Percentiles rank a stretch among this genome's conserved stretches.
Conservation (phyloP, 2,329 filamentous ascomycete genomes). For the Paraphoma chrysanthemicola region DNA sequence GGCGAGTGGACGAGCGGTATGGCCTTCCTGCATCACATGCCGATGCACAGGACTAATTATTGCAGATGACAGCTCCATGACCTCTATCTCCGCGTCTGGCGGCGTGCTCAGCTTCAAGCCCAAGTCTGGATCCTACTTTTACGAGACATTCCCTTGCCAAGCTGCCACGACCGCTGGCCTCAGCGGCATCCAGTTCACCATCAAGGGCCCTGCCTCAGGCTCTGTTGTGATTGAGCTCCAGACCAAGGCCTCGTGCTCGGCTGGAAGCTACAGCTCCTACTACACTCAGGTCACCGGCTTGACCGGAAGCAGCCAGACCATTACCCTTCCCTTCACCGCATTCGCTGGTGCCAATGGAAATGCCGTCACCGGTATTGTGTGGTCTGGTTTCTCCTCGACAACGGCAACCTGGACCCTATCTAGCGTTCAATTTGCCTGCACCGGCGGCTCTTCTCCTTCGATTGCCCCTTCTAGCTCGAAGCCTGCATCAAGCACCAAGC, state of each 20-base stretch:
- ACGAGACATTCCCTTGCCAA: constrained; percentile 60
- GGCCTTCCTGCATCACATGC: not conserved
- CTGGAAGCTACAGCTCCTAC: constrained; percentile 52
- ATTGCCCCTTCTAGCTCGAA: not conserved
- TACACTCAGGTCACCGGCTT: constrained; percentile 55
- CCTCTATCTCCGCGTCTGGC: constrained; percentile 50
- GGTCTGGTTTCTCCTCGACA: constrained; percentile 50
- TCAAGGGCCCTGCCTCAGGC: constrained; percentile 54
- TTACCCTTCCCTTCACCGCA: constrained; percentile 58
- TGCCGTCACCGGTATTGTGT: constrained; percentile 56
- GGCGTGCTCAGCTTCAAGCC: constrained; percentile 60
- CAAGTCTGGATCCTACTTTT: constrained; percentile 59
- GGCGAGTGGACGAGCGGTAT: constrained; percentile 46
- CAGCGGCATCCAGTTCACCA: constrained; percentile 55
- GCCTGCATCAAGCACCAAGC: constrained; percentile 1
- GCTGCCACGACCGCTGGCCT: constrained; percentile 56
- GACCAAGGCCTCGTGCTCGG: constrained; percentile 55
- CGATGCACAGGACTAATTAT: constrained; percentile 12
- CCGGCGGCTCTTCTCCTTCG: constrained; percentile 15
- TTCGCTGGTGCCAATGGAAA: constrained; percentile 60
- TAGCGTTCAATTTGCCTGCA: constrained; percentile 56
- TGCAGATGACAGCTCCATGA: constrained; percentile 60
- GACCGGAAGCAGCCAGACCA: constrained; percentile 58
- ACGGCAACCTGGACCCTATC: constrained; percentile 57
- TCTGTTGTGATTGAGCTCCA: constrained; percentile 57